These are phyloP conservation scores for Magnolia changhungtana DNA, from an alignment of 164 flowering plant genomes.

Conservation along the genomic window DNA sequence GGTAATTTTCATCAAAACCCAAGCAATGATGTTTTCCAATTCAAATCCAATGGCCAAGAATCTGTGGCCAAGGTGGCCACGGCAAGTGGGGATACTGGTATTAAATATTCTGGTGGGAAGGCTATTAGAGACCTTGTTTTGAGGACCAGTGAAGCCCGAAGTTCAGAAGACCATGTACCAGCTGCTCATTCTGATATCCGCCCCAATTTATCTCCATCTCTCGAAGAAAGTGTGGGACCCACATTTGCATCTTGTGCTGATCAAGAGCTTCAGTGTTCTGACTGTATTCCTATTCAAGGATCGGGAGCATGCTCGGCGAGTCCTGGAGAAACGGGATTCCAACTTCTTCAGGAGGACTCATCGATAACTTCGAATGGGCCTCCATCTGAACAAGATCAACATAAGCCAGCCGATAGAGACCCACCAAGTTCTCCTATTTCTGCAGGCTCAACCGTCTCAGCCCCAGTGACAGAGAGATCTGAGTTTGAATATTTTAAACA, in stretches of 20 bases:
- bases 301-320: slow-evolving; percentile 36
- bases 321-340: slow-evolving; percentile 32
- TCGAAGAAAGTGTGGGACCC: slow-evolving; percentile 23
- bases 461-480: slow-evolving; percentile 26
- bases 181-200: background rate
- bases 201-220: slow-evolving; percentile 19
- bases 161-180: too few species aligned
- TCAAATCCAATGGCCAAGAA: slow-evolving; percentile 21
- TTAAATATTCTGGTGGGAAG: slow-evolving; percentile 7
- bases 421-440: slow-evolving; percentile 60
- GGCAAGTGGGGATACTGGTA: slow-evolving; percentile 11
- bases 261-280: slow-evolving; percentile 28
- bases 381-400: slow-evolving; percentile 46
- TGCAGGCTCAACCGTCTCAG: slow-evolving; percentile 51
- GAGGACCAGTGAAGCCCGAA: slow-evolving; percentile 3
- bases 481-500: slow-evolving; percentile 23
- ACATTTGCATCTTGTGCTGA: slow-evolving; percentile 21
- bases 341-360: slow-evolving; percentile 58
- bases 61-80: slow-evolving; percentile 13
- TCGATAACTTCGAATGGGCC: slow-evolving; percentile 47
- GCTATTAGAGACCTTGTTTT: slow-evolving; percentile 3
- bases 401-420: slow-evolving; percentile 37
- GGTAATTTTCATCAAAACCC: background rate
- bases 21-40: slow-evolving; percentile 7
- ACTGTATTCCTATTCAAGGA: slow-evolving; percentile 64